These are phyloP conservation scores for Oryza nivara DNA, from an alignment of 176 grass and related monocot genomes.

Conservation along the genomic window DNA sequence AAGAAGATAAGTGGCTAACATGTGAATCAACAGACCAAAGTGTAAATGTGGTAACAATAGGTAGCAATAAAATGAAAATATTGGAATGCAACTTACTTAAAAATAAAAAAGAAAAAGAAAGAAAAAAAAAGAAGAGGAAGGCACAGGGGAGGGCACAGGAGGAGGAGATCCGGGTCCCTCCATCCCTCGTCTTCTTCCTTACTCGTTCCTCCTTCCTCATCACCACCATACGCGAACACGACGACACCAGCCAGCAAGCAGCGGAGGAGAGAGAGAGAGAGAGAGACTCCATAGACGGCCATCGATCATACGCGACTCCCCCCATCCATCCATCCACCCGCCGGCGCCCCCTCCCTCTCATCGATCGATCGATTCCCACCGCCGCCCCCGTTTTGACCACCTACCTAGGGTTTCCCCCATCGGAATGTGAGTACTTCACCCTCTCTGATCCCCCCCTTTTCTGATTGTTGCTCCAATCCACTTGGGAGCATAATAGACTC, in stretches of 20 bases:
- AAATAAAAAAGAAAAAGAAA: no score
- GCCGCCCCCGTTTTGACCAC: no score
- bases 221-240: background rate
- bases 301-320: background rate
- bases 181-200: background rate
- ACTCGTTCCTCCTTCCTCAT: background rate
- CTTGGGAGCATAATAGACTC: no score
- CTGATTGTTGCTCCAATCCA: background rate
- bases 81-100: no score
- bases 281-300: background rate
- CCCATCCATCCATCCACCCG: background rate
- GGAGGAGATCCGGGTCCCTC: conserved; percentile 14
- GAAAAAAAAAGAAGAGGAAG: background rate
- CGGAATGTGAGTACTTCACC: conserved; percentile 40
- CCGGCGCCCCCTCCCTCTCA: no score
- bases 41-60: no score
- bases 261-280: background rate
- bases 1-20: no score
- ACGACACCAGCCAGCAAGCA: no score
- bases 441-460: background rate
- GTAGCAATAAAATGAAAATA: no score
- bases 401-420: conserved; percentile 45
- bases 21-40: no score
- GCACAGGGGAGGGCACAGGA: conserved; percentile 38
- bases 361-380: no score